Evolutionary conservation across 116 monocot genomes (phyloP), one percentile per base, ranked within the genome.

Genomic region (Iris pallida): DNA sequence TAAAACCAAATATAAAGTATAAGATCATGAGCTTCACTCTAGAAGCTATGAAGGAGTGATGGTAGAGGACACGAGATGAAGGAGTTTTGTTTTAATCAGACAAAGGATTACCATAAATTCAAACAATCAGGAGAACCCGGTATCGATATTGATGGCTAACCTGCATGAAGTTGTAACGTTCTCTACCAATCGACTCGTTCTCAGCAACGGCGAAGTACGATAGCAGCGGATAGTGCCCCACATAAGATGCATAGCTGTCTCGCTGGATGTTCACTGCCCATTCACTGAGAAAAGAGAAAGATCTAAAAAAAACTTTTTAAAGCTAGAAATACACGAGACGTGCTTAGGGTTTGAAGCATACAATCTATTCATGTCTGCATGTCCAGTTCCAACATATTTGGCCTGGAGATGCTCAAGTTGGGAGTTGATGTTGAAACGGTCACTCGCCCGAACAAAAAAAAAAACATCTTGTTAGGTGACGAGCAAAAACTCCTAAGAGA

Each of bases 331-430:
- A 44, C 7, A 51, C 20, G 4, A 18, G 45, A 64, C 6, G 19
- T 41, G 20, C 40, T 19, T 42, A 41, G 6, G 4, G 30, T 30
- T 30, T 6, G 60, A 42, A 20, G 68, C 91, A 79, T 53, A 95
- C 91, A 86, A 91, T 95, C 86, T 76, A 62, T 57, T 83, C 63
- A 85, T 11, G 59, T 89, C 86, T 57, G 92, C 79, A 81, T 93
- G 89, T 15, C 89, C 89, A 10, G 86, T 93, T 19, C 89, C 89
- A 45, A 89, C 89, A 79, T 93, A 89, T 51, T 86, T 93, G 42
- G 92, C 95, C 70, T 95, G 95, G 68, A 95, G 90, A 80, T 95
- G 91, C 78, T 90, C 91, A 55, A 91, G 88, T 78, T 95, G 95
- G 13, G 95, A 95, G 69, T 95, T 92, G 45, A 88, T 92, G 70